phyloP scores from a whole-genome alignment of 2,329 filamentous ascomycete species.

The Epichloe coenophiala region DNA sequence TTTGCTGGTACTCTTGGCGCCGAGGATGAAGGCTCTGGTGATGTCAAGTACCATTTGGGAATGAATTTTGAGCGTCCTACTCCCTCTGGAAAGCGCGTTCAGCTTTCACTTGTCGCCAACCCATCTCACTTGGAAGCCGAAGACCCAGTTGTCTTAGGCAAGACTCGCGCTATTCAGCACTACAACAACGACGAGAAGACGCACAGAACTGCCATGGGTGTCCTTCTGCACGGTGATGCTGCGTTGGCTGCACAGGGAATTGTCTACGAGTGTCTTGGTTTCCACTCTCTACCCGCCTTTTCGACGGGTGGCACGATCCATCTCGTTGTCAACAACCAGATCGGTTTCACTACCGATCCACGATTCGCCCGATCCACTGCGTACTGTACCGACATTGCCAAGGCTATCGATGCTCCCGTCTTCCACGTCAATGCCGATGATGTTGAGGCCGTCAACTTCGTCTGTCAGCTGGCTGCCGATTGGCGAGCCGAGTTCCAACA shows the following conservation, averaged over 20 bases:
- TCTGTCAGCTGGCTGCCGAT: constrained; percentile 91
- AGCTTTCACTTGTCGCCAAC: constrained; percentile 95
- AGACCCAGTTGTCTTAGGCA: constrained; percentile 92
- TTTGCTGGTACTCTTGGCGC: constrained; percentile 81
- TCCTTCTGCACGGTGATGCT: constrained; percentile 92
- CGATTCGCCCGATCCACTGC: constrained; percentile 94
- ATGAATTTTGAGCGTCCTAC: constrained; percentile 99
- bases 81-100: constrained; percentile 96
- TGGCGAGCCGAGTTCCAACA: constrained; percentile 98
- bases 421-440: constrained; percentile 99
- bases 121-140: constrained; percentile 97
- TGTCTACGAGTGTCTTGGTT: constrained; percentile 96
- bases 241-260: constrained; percentile 94
- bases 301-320: constrained; percentile 96
- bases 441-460: constrained; percentile 95
- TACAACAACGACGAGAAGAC: constrained; percentile 95
- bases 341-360: constrained; percentile 97
- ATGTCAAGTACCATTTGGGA: constrained; percentile 98
- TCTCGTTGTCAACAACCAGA: constrained; percentile 98
- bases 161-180: constrained; percentile 95
- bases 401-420: constrained; percentile 93
- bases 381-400: constrained; percentile 98
- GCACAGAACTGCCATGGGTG: constrained; percentile 83
- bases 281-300: constrained; percentile 90
- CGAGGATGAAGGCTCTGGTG: constrained; percentile 90